Conservation (phyloP, 2,329 filamentous ascomycete species). For the Chaetomium globosum region DNA sequence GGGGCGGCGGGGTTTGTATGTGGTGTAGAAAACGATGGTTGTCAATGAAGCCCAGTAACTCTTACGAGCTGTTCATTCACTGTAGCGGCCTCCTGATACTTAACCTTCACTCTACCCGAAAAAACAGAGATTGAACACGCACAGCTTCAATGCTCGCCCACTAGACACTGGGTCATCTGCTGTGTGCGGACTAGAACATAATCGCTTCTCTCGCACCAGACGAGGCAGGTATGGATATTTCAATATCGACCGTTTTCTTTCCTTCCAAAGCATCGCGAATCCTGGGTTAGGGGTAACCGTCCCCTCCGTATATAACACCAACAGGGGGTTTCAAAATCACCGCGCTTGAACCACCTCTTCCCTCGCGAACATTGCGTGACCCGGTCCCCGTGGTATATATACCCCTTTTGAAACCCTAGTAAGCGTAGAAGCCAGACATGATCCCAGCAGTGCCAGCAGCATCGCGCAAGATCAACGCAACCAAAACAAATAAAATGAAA, state of each 20-base stretch:
- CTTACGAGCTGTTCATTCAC: not conserved
- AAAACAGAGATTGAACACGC: not conserved
- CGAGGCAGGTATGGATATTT: constrained; percentile 1
- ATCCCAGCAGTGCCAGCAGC: constrained; percentile 16
- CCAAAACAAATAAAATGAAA: constrained; percentile 12
- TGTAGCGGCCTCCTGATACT: not conserved
- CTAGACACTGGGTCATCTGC: not conserved
- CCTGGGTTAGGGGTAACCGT: not conserved
- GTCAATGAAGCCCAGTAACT: too few species aligned
- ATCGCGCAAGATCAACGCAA: constrained; percentile 3
- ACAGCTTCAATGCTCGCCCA: not conserved
- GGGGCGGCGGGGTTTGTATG: too few species aligned
- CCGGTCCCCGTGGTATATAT: not conserved
- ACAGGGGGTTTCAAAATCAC: not conserved
- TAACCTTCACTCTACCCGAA: not conserved
- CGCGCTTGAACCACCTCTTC: too few species aligned
- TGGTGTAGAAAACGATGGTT: not conserved
- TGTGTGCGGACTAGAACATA: not conserved
- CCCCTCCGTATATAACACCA: not conserved
- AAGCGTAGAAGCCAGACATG: not conserved
- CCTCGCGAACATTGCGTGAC: not conserved
- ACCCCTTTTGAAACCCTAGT: not conserved
- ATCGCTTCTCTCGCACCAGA: not conserved
- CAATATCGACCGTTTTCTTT: not conserved
- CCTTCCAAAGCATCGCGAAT: not conserved